These are phyloP conservation scores for Coemansia sp. DNA, from an alignment of 192 early-diverging fungal species.

Conservation along the genomic window DNA sequence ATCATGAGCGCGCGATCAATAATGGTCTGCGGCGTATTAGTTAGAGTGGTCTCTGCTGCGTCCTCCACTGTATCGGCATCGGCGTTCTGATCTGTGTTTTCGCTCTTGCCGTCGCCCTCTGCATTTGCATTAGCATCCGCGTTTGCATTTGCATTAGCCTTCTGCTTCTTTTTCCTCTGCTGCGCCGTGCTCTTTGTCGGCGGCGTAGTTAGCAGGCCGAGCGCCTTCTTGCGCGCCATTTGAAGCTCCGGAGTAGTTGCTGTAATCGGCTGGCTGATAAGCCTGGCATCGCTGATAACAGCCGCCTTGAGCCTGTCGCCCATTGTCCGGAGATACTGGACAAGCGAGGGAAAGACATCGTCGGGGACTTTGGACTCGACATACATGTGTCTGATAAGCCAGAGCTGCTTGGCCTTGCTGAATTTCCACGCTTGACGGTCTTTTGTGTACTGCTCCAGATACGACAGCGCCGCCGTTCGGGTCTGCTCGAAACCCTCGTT, in stretches of 20 bases:
- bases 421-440: slow-evolving; percentile 37
- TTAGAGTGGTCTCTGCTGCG: not conserved
- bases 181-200: not conserved
- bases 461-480: slow-evolving; percentile 25
- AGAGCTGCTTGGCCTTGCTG: slow-evolving; percentile 45
- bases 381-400: slow-evolving; percentile 46
- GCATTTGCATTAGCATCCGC: no score
- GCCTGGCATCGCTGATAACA: slow-evolving; percentile 27
- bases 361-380: slow-evolving; percentile 22
- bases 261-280: slow-evolving; percentile 3
- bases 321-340: slow-evolving; percentile 19
- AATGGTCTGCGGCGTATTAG: not conserved
- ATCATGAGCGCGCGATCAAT: not conserved
- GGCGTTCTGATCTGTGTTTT: not conserved
- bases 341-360: slow-evolving; percentile 23
- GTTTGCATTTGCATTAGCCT: not conserved
- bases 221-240: not conserved
- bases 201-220: not conserved
- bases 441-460: slow-evolving; percentile 25
- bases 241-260: not conserved
- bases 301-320: slow-evolving; percentile 13
- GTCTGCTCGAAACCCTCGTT: slow-evolving; percentile 29
- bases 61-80: not conserved
- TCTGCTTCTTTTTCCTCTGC: not conserved
- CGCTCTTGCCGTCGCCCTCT: not conserved